Evolutionary conservation across 139 green algal genomes (phyloP).

Genomic region (Deuterostichococcus epilithicus): DNA sequence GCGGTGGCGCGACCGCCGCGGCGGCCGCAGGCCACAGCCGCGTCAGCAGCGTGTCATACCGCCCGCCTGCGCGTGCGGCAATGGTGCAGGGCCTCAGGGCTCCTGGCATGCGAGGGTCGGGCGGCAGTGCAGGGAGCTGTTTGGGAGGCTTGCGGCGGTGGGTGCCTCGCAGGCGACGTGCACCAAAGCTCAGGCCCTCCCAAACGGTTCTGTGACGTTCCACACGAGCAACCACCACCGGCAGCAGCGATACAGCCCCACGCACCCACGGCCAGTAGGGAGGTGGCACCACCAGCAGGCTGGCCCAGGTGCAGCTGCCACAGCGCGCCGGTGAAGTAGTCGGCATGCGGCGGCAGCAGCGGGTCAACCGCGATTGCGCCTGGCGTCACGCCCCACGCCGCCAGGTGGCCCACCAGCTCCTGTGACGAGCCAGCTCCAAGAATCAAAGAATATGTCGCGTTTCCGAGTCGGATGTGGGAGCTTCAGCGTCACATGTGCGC

Average conservation of each 20-base stretch:
- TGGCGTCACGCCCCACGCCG: conserved; percentile 48
- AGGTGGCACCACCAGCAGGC: conserved; percentile 9
- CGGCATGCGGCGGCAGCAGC: conserved; percentile 62
- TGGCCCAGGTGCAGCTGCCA: conserved; percentile 60
- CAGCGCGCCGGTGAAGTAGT: conserved; percentile 65
- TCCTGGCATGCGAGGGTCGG: too few species aligned
- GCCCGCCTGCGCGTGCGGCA: conserved; percentile 23
- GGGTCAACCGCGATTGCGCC: conserved; percentile 64
- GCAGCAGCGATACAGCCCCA: background rate
- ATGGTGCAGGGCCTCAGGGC: background rate
- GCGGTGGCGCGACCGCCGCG: conserved; percentile 7
- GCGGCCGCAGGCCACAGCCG: conserved; percentile 47
- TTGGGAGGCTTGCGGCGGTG: too few species aligned
- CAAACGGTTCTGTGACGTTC: too few species aligned
- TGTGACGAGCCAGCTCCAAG: too few species aligned
- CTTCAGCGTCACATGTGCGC: too few species aligned
- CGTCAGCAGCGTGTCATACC: conserved; percentile 70
- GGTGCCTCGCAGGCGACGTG: too few species aligned
- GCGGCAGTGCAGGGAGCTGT: too few species aligned
- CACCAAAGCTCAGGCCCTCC: too few species aligned
- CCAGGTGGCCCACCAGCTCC: conserved; percentile 36
- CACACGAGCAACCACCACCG: too few species aligned
- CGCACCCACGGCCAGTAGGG: conserved; percentile 52
- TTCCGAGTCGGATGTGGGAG: too few species aligned
- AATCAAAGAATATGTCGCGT: too few species aligned